Evolutionary conservation across 768 basidiomycete species (phyloP).

Genomic region (Tricholoma sp.): DNA sequence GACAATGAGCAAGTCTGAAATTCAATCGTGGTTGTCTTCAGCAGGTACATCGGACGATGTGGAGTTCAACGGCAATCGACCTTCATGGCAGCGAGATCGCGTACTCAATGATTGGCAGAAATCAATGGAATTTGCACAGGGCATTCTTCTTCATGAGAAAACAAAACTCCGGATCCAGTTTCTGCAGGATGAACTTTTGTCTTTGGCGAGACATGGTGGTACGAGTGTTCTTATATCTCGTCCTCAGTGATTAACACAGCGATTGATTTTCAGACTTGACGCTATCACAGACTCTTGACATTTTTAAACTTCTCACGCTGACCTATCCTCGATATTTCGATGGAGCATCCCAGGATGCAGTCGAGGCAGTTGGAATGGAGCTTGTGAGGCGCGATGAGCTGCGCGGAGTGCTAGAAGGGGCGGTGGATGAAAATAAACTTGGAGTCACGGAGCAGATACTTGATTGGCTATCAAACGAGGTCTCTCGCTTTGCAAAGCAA

Average conservation of each 20-base stretch:
- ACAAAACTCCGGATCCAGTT: constrained; percentile 55
- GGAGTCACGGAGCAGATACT: constrained; percentile 69
- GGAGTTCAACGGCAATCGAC: constrained; percentile 25
- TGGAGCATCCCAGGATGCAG: constrained; percentile 61
- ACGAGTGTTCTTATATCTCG: constrained; percentile 17
- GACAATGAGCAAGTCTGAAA: constrained; percentile 46
- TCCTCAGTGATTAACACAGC: neutral
- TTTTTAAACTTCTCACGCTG: constrained; percentile 67
- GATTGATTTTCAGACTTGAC: constrained; percentile 42
- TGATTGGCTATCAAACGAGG: constrained; percentile 72
- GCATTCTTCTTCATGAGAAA: constrained; percentile 42
- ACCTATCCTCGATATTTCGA: constrained; percentile 83
- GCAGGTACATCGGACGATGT: constrained; percentile 25
- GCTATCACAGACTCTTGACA: constrained; percentile 56
- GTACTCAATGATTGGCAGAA: constrained; percentile 51
- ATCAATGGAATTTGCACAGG: constrained; percentile 51
- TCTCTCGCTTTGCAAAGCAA: constrained; percentile 49
- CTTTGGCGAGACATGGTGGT: constrained; percentile 57
- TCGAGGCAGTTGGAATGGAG: constrained; percentile 60
- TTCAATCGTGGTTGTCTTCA: constrained; percentile 61
- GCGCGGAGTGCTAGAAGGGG: constrained; percentile 35
- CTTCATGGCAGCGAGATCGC: constrained; percentile 48
- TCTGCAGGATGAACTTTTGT: constrained; percentile 54
- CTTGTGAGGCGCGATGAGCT: constrained; percentile 60
- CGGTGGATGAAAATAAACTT: constrained; percentile 38